Conservation (phyloP, 192 early-diverging fungal species). For the Coemansia sp. region DNA sequence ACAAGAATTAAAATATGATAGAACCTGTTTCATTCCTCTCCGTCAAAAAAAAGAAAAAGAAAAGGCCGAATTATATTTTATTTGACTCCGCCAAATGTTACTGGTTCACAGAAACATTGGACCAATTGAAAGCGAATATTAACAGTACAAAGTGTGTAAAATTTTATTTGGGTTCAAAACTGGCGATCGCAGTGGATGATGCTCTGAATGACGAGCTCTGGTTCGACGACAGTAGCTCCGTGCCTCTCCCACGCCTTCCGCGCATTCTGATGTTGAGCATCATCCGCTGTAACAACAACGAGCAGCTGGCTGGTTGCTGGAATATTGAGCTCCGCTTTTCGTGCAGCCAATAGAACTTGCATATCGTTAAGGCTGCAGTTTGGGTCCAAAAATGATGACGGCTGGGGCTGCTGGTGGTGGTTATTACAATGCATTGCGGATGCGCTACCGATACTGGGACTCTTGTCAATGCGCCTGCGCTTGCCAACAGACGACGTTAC, state of each 20-base stretch:
- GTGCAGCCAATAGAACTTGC: slow-evolving; percentile 10
- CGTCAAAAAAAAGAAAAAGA: too few species aligned
- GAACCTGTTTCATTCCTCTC: too few species aligned
- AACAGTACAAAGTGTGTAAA: neutral
- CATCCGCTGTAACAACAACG: neutral
- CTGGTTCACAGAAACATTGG: neutral
- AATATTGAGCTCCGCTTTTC: slow-evolving; percentile 16
- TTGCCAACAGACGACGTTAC: slow-evolving; percentile 11
- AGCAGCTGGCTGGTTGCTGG: neutral
- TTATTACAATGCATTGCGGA: neutral
- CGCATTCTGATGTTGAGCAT: neutral
- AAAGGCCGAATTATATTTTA: neutral
- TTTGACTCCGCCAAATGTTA: neutral
- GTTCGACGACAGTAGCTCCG: slow-evolving; percentile 16
- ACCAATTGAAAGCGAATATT: neutral
- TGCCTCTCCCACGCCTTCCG: slow-evolving; percentile 14
- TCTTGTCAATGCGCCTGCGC: slow-evolving; percentile 9
- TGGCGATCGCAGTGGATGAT: slow-evolving; percentile 30
- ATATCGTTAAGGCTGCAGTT: slow-evolving; percentile 12
- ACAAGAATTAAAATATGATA: too few species aligned
- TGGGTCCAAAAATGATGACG: slow-evolving; percentile 11
- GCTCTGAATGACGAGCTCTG: slow-evolving; percentile 47
- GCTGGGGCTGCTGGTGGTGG: neutral
- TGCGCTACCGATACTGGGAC: slow-evolving; percentile 9
- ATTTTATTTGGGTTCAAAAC: slow-evolving; percentile 9